A percentile compares a stretch with the other conserved stretches of the same genome.
phyloP scores from a whole-genome alignment of 257 asterid species.

The Rhazya stricta region DNA sequence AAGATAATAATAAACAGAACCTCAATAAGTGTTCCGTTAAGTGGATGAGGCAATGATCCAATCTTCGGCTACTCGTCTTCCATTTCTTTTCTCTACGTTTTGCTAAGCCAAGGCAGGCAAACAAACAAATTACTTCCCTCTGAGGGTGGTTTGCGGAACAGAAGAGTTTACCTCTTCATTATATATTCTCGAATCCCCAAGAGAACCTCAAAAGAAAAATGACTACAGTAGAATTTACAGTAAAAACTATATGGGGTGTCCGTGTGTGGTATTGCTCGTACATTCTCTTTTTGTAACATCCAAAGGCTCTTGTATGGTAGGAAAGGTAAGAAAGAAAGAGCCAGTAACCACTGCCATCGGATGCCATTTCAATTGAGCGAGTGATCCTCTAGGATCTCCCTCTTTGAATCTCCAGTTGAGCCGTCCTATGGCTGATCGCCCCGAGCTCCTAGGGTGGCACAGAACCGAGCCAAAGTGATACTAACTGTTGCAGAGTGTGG shows the following conservation, averaged over 20 bases:
- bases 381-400: neutral
- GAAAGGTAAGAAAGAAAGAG: neutral
- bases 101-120: too few species aligned
- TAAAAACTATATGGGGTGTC: neutral
- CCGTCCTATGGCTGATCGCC: neutral
- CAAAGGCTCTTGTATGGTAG: too few species aligned
- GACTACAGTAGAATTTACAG: neutral
- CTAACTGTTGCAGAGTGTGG: neutral
- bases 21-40: too few species aligned
- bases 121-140: too few species aligned
- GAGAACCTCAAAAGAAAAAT: neutral
- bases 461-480: neutral
- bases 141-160: too few species aligned
- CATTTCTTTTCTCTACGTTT: too few species aligned
- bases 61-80: too few species aligned
- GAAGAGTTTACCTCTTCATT: neutral
- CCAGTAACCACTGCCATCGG: neutral
- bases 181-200: neutral
- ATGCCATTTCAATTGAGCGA: neutral
- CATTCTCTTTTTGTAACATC: neutral
- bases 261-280: neutral
- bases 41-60: too few species aligned
- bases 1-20: too few species aligned
- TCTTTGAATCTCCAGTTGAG: neutral
- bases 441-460: neutral